A percentile compares a stretch with the other conserved stretches of the same genome.
These are phyloP conservation scores for Amphirosellinia nigrospora DNA, from an alignment of 495 filamentous ascomycete species.

Conservation along the genomic window DNA sequence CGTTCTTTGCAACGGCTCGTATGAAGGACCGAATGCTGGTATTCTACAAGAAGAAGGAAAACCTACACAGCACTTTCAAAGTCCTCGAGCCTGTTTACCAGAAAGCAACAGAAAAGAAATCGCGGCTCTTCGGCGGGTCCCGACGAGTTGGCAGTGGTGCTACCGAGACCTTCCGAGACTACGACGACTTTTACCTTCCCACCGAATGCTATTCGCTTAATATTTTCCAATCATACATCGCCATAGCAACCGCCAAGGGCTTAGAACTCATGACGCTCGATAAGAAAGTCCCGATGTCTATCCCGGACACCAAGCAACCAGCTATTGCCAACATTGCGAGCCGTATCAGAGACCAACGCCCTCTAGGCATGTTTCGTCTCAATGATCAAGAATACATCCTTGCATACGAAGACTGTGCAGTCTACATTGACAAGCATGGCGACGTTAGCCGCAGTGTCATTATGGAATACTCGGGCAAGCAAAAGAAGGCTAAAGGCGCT, in stretches of 20 bases:
- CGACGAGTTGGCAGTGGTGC: conserved; percentile 61
- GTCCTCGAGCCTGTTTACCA: conserved; percentile 95
- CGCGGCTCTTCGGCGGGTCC: conserved; percentile 67
- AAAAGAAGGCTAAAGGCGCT: conserved; percentile 71
- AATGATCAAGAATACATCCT: conserved; percentile 91
- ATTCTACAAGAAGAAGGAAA: conserved; percentile 96
- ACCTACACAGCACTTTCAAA: conserved; percentile 90
- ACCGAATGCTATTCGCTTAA: conserved; percentile 95
- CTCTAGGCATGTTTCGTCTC: conserved; percentile 95
- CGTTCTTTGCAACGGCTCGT: conserved; percentile 91
- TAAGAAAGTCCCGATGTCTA: conserved; percentile 89
- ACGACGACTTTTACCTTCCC: conserved; percentile 98
- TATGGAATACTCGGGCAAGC: conserved; percentile 95
- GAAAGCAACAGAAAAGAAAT: conserved; percentile 78
- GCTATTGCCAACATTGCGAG: conserved; percentile 79
- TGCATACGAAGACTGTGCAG: conserved; percentile 92
- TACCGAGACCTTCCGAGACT: conserved; percentile 97
- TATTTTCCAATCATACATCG: conserved; percentile 90
- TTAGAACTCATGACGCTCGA: conserved; percentile 96
- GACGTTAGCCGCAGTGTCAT: conserved; percentile 91
- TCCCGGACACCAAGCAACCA: conserved; percentile 81
- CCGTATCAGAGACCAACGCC: conserved; percentile 78
- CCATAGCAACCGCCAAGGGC: conserved; percentile 88
- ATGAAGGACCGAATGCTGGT: conserved; percentile 97
- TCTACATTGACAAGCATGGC: conserved; percentile 98